These are phyloP conservation scores for Solanum ahanhuiri DNA, from an alignment of 257 asterid species.

Conservation along the genomic window DNA sequence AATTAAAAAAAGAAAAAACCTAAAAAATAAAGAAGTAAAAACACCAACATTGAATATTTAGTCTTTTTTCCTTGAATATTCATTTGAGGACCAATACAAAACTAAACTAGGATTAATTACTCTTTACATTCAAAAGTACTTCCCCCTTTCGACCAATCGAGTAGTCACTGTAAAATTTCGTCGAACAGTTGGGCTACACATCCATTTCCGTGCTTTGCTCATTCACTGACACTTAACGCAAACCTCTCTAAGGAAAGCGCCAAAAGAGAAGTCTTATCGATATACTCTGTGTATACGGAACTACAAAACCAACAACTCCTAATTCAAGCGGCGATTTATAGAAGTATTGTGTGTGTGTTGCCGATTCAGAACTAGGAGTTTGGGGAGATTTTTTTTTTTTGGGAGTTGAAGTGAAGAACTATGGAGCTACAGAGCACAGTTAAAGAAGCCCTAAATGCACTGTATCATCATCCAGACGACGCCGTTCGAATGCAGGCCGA, in stretches of 20 bases:
- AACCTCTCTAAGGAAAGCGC: neutral
- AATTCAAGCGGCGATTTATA: neutral
- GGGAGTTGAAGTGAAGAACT: neutral
- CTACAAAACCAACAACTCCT: neutral
- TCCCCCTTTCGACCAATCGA: neutral
- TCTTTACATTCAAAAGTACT: neutral
- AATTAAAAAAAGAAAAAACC: neutral
- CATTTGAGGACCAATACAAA: neutral
- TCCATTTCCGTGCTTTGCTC: neutral
- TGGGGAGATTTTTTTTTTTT: neutral
- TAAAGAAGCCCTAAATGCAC: slow-evolving; percentile 98
- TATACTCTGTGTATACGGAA: neutral
- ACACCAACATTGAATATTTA: neutral
- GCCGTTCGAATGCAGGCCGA: slow-evolving; percentile 92
- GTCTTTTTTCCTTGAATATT: neutral
- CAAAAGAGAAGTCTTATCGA: neutral
- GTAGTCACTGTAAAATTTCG: neutral
- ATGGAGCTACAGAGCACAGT: slow-evolving; percentile 98
- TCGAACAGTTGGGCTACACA: neutral
- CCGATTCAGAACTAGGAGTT: slow-evolving; percentile 11
- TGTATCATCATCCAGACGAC: slow-evolving; percentile 93
- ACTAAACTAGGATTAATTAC: neutral
- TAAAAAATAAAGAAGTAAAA: neutral
- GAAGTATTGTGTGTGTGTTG: neutral
- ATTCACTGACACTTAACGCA: neutral